A percentile compares a stretch with the other conserved stretches of the same genome.
Evolutionary conservation across 2,329 filamentous ascomycete genomes (phyloP).

Genomic region (Colletotrichum falcatum): DNA sequence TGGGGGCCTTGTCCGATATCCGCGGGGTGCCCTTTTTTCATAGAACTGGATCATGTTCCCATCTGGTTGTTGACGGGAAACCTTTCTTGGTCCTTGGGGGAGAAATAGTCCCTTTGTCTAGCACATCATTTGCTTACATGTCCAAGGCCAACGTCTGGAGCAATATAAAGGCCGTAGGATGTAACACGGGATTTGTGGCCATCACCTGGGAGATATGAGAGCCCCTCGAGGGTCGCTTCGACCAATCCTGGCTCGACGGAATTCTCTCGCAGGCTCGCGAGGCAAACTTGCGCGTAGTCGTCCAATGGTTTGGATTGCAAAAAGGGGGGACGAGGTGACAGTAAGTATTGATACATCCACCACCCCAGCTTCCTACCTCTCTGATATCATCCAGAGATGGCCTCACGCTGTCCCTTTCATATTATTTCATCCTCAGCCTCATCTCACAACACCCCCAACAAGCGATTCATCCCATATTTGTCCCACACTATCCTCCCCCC

Average conservation of each 20-base stretch:
- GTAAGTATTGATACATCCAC: background rate
- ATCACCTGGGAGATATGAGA: conserved; percentile 50
- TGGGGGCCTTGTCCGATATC: background rate
- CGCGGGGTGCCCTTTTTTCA: background rate
- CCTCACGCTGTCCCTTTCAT: too few species aligned
- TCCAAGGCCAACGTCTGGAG: conserved; percentile 42
- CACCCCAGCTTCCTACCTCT: too few species aligned
- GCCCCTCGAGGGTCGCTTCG: conserved; percentile 46
- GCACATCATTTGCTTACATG: conserved; percentile 43
- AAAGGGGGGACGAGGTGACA: background rate
- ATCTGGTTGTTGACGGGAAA: background rate
- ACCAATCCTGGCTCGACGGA: conserved; percentile 46
- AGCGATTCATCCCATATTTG: too few species aligned
- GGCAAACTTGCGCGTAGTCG: conserved; percentile 22
- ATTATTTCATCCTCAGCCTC: too few species aligned
- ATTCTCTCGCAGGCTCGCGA: conserved; percentile 43
- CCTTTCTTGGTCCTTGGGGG: conserved; percentile 1
- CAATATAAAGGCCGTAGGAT: conserved; percentile 8
- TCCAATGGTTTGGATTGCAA: conserved; percentile 19
- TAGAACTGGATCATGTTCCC: background rate
- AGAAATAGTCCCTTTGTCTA: conserved; percentile 48
- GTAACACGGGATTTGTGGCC: conserved; percentile 49
- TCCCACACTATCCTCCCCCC: background rate
- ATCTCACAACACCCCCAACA: too few species aligned
- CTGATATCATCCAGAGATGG: background rate